phyloP scores from a whole-genome alignment of 2,329 filamentous ascomycete species.

The Penicillium glabrum region DNA sequence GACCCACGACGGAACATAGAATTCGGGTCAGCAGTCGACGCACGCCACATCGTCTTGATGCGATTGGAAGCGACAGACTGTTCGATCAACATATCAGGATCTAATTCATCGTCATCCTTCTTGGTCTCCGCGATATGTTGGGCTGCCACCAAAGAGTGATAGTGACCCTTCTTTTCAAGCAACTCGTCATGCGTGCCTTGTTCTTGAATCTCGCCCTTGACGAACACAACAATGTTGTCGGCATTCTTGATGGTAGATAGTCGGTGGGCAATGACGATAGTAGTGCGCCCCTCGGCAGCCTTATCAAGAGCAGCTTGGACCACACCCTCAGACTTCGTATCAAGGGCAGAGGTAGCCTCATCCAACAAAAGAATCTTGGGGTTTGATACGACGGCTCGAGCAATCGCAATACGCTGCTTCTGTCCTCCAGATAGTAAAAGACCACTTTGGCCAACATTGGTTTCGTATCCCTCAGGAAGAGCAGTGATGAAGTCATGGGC shows the following conservation, averaged over 20 bases:
- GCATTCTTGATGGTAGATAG: conserved; percentile 92
- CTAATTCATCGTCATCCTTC: conserved; percentile 29
- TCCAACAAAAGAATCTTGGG: conserved; percentile 91
- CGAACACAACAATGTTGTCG: conserved; percentile 95
- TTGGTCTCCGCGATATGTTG: conserved; percentile 71
- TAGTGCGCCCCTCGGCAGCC: conserved; percentile 82
- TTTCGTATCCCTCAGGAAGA: conserved; percentile 87
- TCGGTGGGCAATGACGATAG: conserved; percentile 93
- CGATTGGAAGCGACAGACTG: background rate
- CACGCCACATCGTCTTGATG: conserved; percentile 4
- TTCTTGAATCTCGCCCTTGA: conserved; percentile 80
- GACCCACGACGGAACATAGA: conserved; percentile 2
- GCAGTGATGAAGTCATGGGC: conserved; percentile 85
- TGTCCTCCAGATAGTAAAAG: conserved; percentile 92
- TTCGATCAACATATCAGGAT: background rate
- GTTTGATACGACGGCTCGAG: conserved; percentile 83
- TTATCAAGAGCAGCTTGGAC: conserved; percentile 90
- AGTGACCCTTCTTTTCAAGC: conserved; percentile 68
- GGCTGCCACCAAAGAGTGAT: conserved; percentile 81
- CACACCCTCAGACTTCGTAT: conserved; percentile 91
- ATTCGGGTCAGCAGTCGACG: background rate
- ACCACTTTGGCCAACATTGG: conserved; percentile 91
- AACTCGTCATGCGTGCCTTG: conserved; percentile 85
- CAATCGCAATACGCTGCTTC: conserved; percentile 95
- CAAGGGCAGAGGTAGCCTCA: conserved; percentile 89